These are phyloP conservation scores for Xylariales sp. DNA, from an alignment of 2,329 filamentous ascomycete species.

Conservation along the genomic window DNA sequence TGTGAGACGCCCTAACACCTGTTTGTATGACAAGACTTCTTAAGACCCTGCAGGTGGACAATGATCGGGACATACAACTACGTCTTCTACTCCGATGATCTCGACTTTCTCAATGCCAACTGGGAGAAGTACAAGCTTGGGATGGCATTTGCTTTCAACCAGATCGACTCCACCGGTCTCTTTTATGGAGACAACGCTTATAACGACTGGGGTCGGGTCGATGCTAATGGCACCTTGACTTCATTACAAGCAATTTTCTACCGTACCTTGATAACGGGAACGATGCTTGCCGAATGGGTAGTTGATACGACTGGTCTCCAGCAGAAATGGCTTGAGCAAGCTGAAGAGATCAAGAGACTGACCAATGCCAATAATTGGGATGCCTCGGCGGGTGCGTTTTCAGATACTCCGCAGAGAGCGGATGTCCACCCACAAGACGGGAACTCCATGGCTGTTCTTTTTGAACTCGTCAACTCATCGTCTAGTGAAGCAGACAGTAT, in stretches of 20 bases:
- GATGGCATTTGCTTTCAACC: conserved; percentile 28
- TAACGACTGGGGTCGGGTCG: conserved; percentile 24
- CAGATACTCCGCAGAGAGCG: conserved; percentile 31
- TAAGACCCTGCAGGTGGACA: conserved; percentile 27
- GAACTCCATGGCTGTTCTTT: conserved; percentile 51
- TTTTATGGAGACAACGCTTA: conserved; percentile 17
- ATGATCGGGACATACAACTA: conserved; percentile 57
- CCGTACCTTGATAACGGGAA: conserved; percentile 48
- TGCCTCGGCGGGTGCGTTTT: conserved; percentile 42
- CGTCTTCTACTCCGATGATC: conserved; percentile 49
- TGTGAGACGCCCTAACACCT: conserved; percentile 18
- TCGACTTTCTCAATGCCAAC: conserved; percentile 38
- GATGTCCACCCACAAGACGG: conserved; percentile 55
- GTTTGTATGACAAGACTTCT: conserved; percentile 2
- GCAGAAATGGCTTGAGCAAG: conserved; percentile 34
- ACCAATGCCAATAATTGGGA: conserved; percentile 48
- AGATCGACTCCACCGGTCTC: conserved; percentile 20
- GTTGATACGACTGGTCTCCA: conserved; percentile 35
- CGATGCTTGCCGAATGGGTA: conserved; percentile 43
- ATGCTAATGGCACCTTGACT: conserved; percentile 17
- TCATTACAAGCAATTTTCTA: conserved; percentile 35
- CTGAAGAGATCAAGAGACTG: conserved; percentile 35
- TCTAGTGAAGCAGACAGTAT: conserved; percentile 33
- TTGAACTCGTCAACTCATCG: conserved; percentile 35
- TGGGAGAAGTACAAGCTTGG: conserved; percentile 45